Base-by-base conservation (phyloP, 2,329 filamentous ascomycete genomes). In the Hypoxylon sp. region DNA sequence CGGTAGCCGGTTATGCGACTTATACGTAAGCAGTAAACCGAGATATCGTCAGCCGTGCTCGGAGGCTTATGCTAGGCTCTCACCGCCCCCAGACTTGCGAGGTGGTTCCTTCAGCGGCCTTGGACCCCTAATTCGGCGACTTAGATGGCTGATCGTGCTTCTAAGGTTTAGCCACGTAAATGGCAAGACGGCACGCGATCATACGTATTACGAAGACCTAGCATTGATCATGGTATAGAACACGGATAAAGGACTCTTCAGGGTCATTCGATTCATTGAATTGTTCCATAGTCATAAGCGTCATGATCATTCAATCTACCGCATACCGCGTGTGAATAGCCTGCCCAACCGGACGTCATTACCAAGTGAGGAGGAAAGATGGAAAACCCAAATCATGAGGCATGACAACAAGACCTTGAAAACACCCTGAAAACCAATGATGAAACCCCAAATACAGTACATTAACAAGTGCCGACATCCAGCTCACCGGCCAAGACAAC, bases 201-300 rank as follows among this genome's bases (percentile, higher is more conserved):
- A 60, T 62, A 60, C 65, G 57, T 63, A 38, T 34, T 32, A 36
- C 48, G 45, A 30, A 25, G 41, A 48, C 25, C 30, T 56, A 56
- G 38, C 45, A 53, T 50, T 59, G 38, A 59, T 61, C 23, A 56
- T 50, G 21, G 52, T 53, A 23, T 32, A 30, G 56, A 23, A 62
- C 46, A 60, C 45, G 48, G 48, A 34, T 30, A 41, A 25, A 49
- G 50, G 49, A 59, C 36, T 62, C 43, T 61, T 49, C 62, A 63
- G 67, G 17, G 43, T 73, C 71, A 65, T 75, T 73, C 58, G 72
- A 74, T 76, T 76, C 73, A 74, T 75, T 72, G 72, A 72, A 67
- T 66, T 72, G 69, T 74, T 60, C 60, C 70, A 67, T 74, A 71
- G 68, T 73, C 73, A 68, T 74, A 73, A 74, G 63, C 70, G 65